A percentile compares a stretch with the other conserved stretches of the same genome.
phyloP scores from a whole-genome alignment of 1,284 basidiomycete genomes.

The Puccinia horiana region DNA sequence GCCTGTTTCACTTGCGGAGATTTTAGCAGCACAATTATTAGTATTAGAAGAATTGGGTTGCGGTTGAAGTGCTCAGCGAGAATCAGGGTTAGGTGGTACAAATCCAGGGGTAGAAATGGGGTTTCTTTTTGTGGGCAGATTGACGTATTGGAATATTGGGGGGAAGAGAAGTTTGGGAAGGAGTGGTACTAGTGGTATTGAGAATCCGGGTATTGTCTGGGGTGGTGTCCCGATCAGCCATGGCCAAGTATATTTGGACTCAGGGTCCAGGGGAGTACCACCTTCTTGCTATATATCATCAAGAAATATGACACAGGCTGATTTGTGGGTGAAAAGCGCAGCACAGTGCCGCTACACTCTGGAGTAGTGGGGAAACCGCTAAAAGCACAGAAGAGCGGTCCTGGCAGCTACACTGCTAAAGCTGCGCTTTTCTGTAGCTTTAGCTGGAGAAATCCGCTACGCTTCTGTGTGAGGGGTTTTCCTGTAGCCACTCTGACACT shows the following conservation, averaged over 20 bases:
- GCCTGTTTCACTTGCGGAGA: not conserved
- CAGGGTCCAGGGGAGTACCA: too few relatives aligned
- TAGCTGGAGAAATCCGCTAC: not conserved
- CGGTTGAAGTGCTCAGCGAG: not conserved
- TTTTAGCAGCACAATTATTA: too few relatives aligned
- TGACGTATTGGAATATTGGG: not conserved
- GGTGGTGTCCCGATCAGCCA: too few relatives aligned
- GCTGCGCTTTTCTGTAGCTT: not conserved
- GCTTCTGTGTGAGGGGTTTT: not conserved
- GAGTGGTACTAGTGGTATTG: not conserved
- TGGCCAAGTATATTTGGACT: too few relatives aligned
- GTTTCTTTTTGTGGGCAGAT: slow-evolving; percentile 5
- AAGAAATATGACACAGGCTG: not conserved
- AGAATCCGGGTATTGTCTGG: not conserved
- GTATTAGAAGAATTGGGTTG: not conserved
- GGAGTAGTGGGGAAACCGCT: not conserved
- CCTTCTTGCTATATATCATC: not conserved
- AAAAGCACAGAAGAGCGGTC: not conserved
- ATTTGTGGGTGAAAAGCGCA: not conserved
- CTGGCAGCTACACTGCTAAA: not conserved
- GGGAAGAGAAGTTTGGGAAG: not conserved
- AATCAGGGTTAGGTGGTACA: not conserved
- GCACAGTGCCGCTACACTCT: too few relatives aligned
- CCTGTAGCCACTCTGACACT: not conserved
- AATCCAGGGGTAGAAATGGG: not conserved